Conservation (phyloP, 2,329 filamentous ascomycete genomes). For the Hypoxylon sp. region DNA sequence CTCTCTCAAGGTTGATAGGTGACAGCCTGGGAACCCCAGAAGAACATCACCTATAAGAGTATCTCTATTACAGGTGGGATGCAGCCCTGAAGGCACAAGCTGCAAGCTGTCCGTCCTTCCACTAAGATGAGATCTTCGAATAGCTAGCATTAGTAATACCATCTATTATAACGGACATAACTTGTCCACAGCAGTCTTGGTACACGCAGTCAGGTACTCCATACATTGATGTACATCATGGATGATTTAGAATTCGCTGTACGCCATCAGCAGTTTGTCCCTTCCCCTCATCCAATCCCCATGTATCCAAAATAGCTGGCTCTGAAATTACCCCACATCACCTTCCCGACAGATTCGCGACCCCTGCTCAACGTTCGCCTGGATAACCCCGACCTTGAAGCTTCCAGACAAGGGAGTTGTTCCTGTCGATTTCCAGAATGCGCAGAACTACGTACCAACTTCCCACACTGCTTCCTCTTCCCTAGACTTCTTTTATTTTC, state of each 20-base stretch:
- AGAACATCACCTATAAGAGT: conserved; percentile 34
- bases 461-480: conserved; percentile 6
- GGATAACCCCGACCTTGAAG: conserved; percentile 19
- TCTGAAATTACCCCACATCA: conserved; percentile 36
- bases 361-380: conserved; percentile 27
- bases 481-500: conserved; percentile 5
- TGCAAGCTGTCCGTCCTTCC: conserved; percentile 20
- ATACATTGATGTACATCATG: conserved; percentile 2
- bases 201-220: conserved; percentile 1
- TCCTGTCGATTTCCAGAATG: conserved; percentile 35
- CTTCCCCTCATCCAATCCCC: conserved; percentile 31
- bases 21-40: conserved; percentile 11
- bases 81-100: conserved; percentile 30
- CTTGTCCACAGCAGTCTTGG: background rate
- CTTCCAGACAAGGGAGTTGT: conserved; percentile 29
- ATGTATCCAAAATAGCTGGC: conserved; percentile 12
- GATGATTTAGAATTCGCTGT: background rate
- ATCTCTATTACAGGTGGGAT: conserved; percentile 34
- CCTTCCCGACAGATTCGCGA: conserved; percentile 29
- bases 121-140: conserved; percentile 20
- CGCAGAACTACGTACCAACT: conserved; percentile 27
- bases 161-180: conserved; percentile 1
- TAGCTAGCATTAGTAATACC: conserved; percentile 16
- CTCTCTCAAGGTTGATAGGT: conserved; percentile 6
- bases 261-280: background rate